Base-by-base conservation (phyloP, 345 rosid species). In the Anastatica hierochuntica region DNA sequence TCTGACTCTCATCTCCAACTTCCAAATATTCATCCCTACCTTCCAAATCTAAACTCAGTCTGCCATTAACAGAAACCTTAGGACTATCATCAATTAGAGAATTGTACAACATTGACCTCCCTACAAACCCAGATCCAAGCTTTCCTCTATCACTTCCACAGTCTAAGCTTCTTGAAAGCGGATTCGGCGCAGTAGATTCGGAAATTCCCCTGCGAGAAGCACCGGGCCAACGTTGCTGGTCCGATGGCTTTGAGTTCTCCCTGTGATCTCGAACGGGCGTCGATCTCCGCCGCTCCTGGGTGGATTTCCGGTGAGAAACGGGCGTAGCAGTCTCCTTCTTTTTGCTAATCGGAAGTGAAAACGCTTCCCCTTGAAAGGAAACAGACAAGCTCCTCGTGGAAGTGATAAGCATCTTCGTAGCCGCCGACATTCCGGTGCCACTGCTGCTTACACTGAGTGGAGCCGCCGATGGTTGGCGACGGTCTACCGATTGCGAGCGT, bases 351-450 rank as follows among this genome's bases (percentile, higher is more conserved):
- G 72, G 84, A 52, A 73, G 72, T 43, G 97, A 69, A 67, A 81
- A 83, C 30, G 92, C 85, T 51, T 77, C 94, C 2, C 99, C 97
- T 74, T 85, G 99, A 79, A 88, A 94, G 30, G 99, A 88, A 44
- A 85, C 95, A n/a, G 95, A 81, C 60, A 88, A 63, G 66, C 94
- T 88, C 72, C 94, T 80, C 30, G 90, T 74, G 6, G 99, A 88
- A 33, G 85, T 78, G 59, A 79, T 67, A 55, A 88, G 73, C 94
- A 80, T 70, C 75, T 62, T 85, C 50, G 84, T 74, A 7, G 84
- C 75, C 56, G 79, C 27, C 26, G 85, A 83, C 23, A 76, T 62
- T 18, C 62, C 68, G 14, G 44, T 49, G 8, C 79, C 71, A 67
- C 55, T 68, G 58, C 72, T 78, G 13, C 67, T 31, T 13, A 58